Evolutionary conservation across 148 eudicot genomes (phyloP).

Genomic region (Rhododendron ferrugineum): DNA sequence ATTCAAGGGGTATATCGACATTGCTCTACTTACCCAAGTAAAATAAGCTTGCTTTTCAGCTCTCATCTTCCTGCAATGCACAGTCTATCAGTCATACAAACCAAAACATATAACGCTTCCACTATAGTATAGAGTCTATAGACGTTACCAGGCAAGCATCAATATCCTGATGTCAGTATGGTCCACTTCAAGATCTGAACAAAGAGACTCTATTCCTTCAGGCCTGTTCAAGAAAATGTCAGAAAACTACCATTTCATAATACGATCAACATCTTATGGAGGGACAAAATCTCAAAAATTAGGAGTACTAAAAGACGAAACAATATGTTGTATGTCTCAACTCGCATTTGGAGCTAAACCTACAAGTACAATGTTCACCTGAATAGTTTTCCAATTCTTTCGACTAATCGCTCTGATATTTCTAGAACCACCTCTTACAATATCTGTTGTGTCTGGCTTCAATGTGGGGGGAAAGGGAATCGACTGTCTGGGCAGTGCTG

Average conservation of each 20-base stretch:
- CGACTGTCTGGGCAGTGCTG: too few relatives aligned
- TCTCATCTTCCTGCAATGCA: constrained; percentile 77
- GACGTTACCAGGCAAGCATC: constrained; percentile 89
- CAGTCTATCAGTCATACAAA: constrained; percentile 1
- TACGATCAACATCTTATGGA: neutral
- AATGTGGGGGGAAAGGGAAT: neutral
- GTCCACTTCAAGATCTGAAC: constrained; percentile 81
- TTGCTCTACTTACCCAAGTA: constrained; percentile 57
- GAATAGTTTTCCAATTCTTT: neutral
- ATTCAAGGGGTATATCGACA: neutral
- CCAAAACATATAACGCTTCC: neutral
- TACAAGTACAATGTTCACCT: neutral
- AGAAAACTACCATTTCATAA: neutral
- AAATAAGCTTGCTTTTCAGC: constrained; percentile 90
- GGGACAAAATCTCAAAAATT: neutral
- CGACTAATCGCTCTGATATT: neutral
- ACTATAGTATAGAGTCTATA: neutral
- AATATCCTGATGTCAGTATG: constrained; percentile 78
- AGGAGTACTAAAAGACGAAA: neutral
- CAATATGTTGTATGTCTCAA: neutral
- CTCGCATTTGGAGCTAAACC: neutral
- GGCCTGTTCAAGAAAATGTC: constrained; percentile 46
- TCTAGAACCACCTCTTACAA: neutral
- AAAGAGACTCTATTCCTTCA: constrained; percentile 82
- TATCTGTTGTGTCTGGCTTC: neutral